Conservation (phyloP, 116 monocot genomes). For the Phalaenopsis hybrid region DNA sequence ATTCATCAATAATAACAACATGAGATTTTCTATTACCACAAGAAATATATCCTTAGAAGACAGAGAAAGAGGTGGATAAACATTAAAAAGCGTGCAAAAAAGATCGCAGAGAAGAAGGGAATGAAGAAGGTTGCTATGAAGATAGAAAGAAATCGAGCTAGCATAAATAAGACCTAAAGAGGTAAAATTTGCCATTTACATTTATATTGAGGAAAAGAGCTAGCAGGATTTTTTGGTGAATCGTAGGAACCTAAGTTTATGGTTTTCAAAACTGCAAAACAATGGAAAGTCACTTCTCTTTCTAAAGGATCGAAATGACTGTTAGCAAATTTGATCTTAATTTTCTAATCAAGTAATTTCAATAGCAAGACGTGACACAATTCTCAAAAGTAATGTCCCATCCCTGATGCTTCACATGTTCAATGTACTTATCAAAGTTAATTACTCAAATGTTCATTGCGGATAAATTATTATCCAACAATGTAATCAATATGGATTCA, state of each 20-base stretch:
- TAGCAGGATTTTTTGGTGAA: neutral
- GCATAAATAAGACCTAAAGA: neutral
- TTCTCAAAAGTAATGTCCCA: neutral
- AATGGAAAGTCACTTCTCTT: neutral
- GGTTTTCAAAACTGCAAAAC: neutral
- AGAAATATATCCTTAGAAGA: neutral
- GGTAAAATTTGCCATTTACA: neutral
- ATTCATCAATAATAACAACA: too few relatives aligned
- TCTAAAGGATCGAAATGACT: neutral
- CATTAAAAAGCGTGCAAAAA: neutral
- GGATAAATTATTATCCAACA: neutral
- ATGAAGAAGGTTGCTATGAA: neutral
- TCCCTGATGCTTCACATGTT: neutral
- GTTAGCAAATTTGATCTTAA: neutral
- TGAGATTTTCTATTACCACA: neutral
- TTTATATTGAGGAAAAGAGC: neutral
- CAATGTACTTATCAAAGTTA: neutral
- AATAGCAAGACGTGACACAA: neutral
- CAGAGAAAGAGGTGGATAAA: neutral
- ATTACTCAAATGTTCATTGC: neutral
- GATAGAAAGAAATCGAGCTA: neutral
- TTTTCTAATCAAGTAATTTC: neutral
- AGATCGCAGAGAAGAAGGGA: neutral
- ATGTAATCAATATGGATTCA: neutral
- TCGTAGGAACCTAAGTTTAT: neutral